Evolutionary conservation across 2,329 filamentous ascomycete species (phyloP).

Genomic region (Beauveria pseudobassiana): DNA sequence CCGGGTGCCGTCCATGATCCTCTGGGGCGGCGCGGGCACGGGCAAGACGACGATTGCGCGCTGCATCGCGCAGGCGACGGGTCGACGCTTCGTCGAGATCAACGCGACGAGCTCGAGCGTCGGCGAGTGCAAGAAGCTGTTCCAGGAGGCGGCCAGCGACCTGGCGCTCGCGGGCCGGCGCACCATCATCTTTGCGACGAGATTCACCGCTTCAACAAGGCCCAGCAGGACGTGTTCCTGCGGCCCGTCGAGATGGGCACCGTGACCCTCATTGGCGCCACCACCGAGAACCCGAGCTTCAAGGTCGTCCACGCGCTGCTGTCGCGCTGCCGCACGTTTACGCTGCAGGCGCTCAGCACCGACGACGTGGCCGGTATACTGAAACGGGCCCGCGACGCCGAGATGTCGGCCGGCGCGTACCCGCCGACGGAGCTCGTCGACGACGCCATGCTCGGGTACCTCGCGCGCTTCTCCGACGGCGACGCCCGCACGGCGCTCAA

Average conservation of each 20-base stretch:
- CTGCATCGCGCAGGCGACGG: conserved; percentile 76
- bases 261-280: conserved; percentile 88
- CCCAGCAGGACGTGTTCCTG: conserved; percentile 91
- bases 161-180: conserved; percentile 73
- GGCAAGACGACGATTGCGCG: conserved; percentile 90
- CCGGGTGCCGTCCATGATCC: conserved; percentile 85
- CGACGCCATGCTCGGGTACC: conserved; percentile 68
- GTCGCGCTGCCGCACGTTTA: conserved; percentile 86
- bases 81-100: conserved; percentile 86
- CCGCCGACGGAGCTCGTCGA: conserved; percentile 57
- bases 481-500: conserved; percentile 92
- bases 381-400: conserved; percentile 60
- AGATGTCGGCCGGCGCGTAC: conserved; percentile 34
- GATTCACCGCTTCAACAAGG: conserved; percentile 85
- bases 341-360: conserved; percentile 65
- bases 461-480: conserved; percentile 81
- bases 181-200: conserved; percentile 96
- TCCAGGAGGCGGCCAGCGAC: conserved; percentile 76
- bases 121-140: conserved; percentile 86
- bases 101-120: conserved; percentile 88
- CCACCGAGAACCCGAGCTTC: conserved; percentile 95
- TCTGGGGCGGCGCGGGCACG: conserved; percentile 79
- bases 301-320: conserved; percentile 83
- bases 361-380: conserved; percentile 69
- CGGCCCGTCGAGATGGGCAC: conserved; percentile 86